Evolutionary conservation across 805 yeast species (phyloP), one percentile per base, ranked within the genome.

Genomic region (Schwanniomyces occidentalis): DNA sequence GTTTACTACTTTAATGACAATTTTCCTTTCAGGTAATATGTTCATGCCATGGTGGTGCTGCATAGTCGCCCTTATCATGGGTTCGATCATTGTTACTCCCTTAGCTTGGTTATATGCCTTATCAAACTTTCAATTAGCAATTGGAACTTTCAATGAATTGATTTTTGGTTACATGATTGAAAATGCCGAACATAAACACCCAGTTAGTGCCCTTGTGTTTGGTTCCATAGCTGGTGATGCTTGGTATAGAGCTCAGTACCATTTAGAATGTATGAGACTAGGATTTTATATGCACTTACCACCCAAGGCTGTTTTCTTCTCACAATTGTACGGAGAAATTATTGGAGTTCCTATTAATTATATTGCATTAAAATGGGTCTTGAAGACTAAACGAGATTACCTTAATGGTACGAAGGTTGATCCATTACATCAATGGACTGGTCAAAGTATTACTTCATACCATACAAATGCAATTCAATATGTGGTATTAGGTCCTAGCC

Each of bases 251-350:
- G 54, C 54, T 26, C 49, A 45, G 30, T 45, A 45, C 19, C 34
- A 34, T 27, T 24, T 45, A 6, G 46, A 40, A 34, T 47, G 32
- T 50, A 52, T 48, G 67, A 70, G 58, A 64, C 51, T 75, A 6
- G 80, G 78, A 0, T 69, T 70, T 45, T 75, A 75, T 52, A 73
- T 69, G 49, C 67, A 68, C 41, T 44, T 75, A 6, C 76, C 78
- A 0, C 80, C 80, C 1, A 61, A 53, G 20, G 51, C 59, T 3
- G 71, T 74, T 4, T 75, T 75, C 41, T 59, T 69, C 27, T 66
- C 74, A 0, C 80, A 75, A 46, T 39, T 73, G 4, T 59, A 67
- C 42, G 79, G 79, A 2, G 76, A 71, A 41, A 31, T 71, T 9
- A 51, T 75, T 20, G 77, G 77, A 6, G 69, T 70, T 14, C 73